Base-by-base conservation (phyloP, 2,329 filamentous ascomycete species). In the Fusarium nematophilum region DNA sequence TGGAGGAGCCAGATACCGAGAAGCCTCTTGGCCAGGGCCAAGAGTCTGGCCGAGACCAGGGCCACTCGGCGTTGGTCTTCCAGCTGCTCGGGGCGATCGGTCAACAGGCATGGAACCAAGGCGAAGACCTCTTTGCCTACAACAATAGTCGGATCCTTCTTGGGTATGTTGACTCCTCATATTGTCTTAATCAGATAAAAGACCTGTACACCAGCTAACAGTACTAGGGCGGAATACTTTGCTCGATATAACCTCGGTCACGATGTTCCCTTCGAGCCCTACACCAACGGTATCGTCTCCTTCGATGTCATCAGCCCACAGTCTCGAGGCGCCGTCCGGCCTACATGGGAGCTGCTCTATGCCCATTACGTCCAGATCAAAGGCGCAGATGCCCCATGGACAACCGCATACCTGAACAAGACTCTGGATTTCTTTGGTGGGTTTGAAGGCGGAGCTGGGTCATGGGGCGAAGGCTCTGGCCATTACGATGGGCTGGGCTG, bases 31-130 rank as follows among this genome's bases (percentile, higher is more conserved):
- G 51, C 1, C 57, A 64, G 31, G 50, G 53, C 0, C 62, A 64
- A 15, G 62, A 64, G n/a, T 55, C 60, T 6, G 59, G 62, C 0
- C 57, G 60, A 0, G 62, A 64, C 6, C 62, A 64, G 11, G 62
- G 60, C 0, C 62, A 64, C 33, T 53, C 62, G 0, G 33, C 42
- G 0, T 33, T 64, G 17, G 52, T 57, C 15, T 53, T 45, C 2
- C 43, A 57, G 1, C 30, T 64, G 3, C n/a, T 64, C 0, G 59
- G 51, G 2, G 40, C 11, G 1, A 37, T 64, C 10, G 48, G 36
- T 3, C 55, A 64, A n/a, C 61, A 64, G 33, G 59, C 38, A 3
- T 64, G 47, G 38, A 63, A 60, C 1, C 61, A 64, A 9, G 61
- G 38, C 1, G 55, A 53, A 3, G 61, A 60, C 3, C 14, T 64